Percentiles rank a stretch among this genome's conserved stretches.
Conservation (phyloP, 2,329 filamentous ascomycete genomes). For the Clarireedia paspali region DNA sequence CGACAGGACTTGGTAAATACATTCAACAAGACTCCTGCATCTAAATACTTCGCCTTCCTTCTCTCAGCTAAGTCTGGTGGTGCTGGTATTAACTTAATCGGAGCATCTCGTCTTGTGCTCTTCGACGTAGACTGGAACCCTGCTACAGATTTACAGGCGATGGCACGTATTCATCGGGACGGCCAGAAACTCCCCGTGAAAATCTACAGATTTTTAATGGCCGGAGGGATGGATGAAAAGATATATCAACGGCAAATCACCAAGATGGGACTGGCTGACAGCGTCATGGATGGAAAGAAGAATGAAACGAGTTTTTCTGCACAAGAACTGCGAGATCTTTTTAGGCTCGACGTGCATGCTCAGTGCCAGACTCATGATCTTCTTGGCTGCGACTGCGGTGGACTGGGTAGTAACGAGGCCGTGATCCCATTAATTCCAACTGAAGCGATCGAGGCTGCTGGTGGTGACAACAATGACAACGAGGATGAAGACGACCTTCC, state of each 20-base stretch:
- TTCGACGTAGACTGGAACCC: constrained; percentile 75
- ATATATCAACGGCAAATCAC: constrained; percentile 68
- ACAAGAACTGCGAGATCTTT: constrained; percentile 60
- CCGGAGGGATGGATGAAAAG: constrained; percentile 65
- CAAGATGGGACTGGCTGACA: constrained; percentile 63
- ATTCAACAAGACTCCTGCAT: constrained; percentile 54
- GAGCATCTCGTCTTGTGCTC: constrained; percentile 60
- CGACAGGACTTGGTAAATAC: constrained; percentile 61
- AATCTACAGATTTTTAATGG: constrained; percentile 62
- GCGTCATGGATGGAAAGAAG: constrained; percentile 61
- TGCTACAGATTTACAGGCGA: constrained; percentile 64
- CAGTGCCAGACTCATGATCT: constrained; percentile 62
- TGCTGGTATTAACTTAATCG: constrained; percentile 62
- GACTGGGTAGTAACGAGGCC: constrained; percentile 35
- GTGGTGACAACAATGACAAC: constrained; percentile 12
- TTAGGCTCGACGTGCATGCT: constrained; percentile 52
- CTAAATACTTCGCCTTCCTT: constrained; percentile 58
- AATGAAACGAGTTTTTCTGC: constrained; percentile 53
- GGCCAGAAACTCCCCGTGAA: constrained; percentile 61
- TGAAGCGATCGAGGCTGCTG: constrained; percentile 12
- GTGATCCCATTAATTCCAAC: constrained; percentile 12
- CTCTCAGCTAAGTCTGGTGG: constrained; percentile 68
- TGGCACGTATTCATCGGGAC: constrained; percentile 67
- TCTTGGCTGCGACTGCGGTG: constrained; percentile 54
- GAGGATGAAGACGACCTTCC: constrained; percentile 29